Conservation (phyloP, 2,329 filamentous ascomycete species). For the Didymosphaeria variabile region DNA sequence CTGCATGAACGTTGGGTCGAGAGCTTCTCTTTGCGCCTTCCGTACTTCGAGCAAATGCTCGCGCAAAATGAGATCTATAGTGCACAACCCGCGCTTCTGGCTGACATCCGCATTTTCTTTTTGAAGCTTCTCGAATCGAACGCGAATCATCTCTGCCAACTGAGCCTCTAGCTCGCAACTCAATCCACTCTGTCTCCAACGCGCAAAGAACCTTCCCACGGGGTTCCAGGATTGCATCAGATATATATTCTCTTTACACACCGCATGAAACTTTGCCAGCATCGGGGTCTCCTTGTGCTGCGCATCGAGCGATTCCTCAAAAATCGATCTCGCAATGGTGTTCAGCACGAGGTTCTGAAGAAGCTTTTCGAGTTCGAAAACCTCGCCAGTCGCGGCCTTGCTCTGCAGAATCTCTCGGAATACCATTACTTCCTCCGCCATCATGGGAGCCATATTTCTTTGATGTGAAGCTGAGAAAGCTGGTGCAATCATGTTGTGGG, state of each 20-base stretch:
- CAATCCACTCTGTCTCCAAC: conserved; percentile 20
- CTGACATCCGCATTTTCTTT: conserved; percentile 45
- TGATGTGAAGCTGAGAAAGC: conserved; percentile 46
- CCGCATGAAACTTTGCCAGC: conserved; percentile 31
- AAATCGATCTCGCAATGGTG: conserved; percentile 35
- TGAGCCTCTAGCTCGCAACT: conserved; percentile 41
- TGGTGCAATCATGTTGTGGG: conserved; percentile 48
- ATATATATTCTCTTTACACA: conserved; percentile 24
- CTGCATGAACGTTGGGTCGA: conserved; percentile 47
- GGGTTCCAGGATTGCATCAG: conserved; percentile 32
- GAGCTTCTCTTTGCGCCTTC: conserved; percentile 23
- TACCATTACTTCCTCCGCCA: conserved; percentile 44
- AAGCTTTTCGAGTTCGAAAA: conserved; percentile 37
- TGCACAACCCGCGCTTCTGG: conserved; percentile 46
- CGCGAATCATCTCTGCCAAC: conserved; percentile 45
- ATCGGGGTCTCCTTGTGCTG: conserved; percentile 33
- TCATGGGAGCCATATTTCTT: conserved; percentile 37
- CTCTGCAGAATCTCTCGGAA: conserved; percentile 38
- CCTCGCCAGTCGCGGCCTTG: conserved; percentile 29
- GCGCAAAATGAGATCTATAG: conserved; percentile 46
- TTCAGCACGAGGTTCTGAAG: conserved; percentile 37
- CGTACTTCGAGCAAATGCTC: conserved; percentile 34
- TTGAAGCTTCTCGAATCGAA: conserved; percentile 47
- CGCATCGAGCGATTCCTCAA: conserved; percentile 34
- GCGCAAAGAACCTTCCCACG: conserved; percentile 25